These are phyloP conservation scores for Claviceps arundinis DNA, from an alignment of 2,329 filamentous ascomycete species.

Conservation along the genomic window DNA sequence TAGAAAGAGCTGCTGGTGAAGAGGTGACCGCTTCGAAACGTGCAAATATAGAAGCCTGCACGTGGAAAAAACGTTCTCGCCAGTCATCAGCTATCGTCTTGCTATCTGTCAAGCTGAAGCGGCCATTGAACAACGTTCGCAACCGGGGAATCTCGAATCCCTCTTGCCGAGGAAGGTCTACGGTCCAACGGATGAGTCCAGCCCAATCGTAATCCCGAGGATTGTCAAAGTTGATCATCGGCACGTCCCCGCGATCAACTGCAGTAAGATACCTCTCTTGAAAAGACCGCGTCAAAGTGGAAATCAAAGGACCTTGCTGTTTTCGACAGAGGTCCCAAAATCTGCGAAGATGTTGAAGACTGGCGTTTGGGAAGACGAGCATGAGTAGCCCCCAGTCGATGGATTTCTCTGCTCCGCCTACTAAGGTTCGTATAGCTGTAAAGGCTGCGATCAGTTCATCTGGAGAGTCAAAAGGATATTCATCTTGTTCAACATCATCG, in stretches of 20 bases:
- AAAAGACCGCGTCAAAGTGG: conserved; percentile 45
- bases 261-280: conserved; percentile 52
- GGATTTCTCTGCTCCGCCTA: conserved; percentile 45
- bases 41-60: conserved; percentile 39
- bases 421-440: conserved; percentile 41
- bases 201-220: conserved; percentile 56
- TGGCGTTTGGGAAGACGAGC: conserved; percentile 40
- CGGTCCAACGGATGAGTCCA: conserved; percentile 51
- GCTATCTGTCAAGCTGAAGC: conserved; percentile 27
- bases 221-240: conserved; percentile 49
- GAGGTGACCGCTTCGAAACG: conserved; percentile 42
- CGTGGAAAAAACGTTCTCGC: conserved; percentile 44
- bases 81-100: conserved; percentile 26
- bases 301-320: conserved; percentile 38
- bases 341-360: conserved; percentile 36
- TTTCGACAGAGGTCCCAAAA: conserved; percentile 42
- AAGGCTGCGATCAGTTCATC: conserved; percentile 40
- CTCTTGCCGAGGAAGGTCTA: conserved; percentile 34
- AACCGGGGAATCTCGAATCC: conserved; percentile 35
- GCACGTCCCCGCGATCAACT: conserved; percentile 49
- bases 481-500: not conserved
- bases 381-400: conserved; percentile 49
- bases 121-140: conserved; percentile 28
- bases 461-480: conserved; percentile 8
- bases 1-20: conserved; percentile 28